Percentiles rank a stretch among this genome's conserved stretches.
These are phyloP conservation scores for Whalleya microplaca DNA, from an alignment of 2,329 filamentous ascomycete genomes.

Conservation along the genomic window DNA sequence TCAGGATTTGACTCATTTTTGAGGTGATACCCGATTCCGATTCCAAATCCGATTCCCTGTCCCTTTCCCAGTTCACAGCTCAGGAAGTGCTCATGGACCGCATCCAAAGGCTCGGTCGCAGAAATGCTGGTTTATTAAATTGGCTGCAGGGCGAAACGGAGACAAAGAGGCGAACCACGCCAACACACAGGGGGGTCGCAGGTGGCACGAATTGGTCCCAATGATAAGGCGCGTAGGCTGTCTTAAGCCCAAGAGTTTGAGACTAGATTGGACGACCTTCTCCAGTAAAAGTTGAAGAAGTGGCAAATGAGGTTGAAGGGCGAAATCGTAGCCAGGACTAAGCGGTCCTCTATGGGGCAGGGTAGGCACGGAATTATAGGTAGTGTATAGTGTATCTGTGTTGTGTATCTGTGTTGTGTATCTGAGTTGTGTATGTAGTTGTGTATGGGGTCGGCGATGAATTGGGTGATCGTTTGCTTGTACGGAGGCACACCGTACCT, in stretches of 20 bases:
- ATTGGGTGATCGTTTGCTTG: background rate
- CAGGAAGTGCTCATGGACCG: background rate
- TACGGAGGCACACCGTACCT: background rate
- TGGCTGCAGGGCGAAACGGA: background rate
- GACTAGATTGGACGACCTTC: background rate
- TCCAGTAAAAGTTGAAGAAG: constrained; percentile 1
- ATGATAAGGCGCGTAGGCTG: background rate
- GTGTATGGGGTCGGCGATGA: background rate
- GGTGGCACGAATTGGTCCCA: background rate
- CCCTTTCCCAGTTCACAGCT: background rate
- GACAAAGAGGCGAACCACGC: background rate
- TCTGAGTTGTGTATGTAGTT: background rate
- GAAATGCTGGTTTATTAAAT: background rate
- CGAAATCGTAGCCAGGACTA: no score
- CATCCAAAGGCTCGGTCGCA: background rate
- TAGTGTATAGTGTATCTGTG: background rate
- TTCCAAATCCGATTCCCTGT: background rate
- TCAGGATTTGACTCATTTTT: constrained; percentile 38
- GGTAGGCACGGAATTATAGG: background rate
- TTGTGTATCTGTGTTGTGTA: background rate
- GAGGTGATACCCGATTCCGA: background rate
- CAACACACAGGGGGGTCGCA: background rate
- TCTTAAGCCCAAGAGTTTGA: background rate
- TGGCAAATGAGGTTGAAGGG: background rate
- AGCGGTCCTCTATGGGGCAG: background rate